phyloP scores from a whole-genome alignment of 495 filamentous ascomycete species.

The Aspergillus ellipticus region DNA sequence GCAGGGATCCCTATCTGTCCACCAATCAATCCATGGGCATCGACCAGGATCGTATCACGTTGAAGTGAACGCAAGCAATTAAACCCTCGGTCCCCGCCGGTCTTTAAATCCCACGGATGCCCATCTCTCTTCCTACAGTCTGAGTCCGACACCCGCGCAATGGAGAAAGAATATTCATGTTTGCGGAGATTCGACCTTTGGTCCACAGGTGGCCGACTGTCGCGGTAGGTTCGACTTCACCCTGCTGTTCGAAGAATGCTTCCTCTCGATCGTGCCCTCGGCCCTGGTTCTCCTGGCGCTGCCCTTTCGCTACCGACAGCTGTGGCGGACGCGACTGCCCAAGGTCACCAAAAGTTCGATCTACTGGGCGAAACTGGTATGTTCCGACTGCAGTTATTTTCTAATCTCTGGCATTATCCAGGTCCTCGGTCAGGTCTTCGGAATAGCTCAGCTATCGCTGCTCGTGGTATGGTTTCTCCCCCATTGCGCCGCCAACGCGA shows the following conservation, averaged over 20 bases:
- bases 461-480: background rate
- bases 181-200: too few relatives aligned
- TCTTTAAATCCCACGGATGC: too few relatives aligned
- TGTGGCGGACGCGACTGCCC: background rate
- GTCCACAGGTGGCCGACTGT: too few relatives aligned
- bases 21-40: too few relatives aligned
- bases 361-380: background rate
- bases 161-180: too few relatives aligned
- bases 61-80: too few relatives aligned
- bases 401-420: background rate
- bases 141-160: too few relatives aligned
- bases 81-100: too few relatives aligned
- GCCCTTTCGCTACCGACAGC: background rate
- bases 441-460: background rate
- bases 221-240: slow-evolving; percentile 1
- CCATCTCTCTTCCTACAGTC: too few relatives aligned
- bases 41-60: too few relatives aligned
- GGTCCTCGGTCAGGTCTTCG: background rate
- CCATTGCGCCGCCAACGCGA: slow-evolving; percentile 1
- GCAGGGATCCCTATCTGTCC: too few relatives aligned
- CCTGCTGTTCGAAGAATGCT: background rate
- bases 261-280: background rate
- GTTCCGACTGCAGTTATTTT: background rate
- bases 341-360: background rate
- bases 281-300: background rate